phyloP scores from a whole-genome alignment of 495 filamentous ascomycete species.

The Talaromyces proteolyticus region DNA sequence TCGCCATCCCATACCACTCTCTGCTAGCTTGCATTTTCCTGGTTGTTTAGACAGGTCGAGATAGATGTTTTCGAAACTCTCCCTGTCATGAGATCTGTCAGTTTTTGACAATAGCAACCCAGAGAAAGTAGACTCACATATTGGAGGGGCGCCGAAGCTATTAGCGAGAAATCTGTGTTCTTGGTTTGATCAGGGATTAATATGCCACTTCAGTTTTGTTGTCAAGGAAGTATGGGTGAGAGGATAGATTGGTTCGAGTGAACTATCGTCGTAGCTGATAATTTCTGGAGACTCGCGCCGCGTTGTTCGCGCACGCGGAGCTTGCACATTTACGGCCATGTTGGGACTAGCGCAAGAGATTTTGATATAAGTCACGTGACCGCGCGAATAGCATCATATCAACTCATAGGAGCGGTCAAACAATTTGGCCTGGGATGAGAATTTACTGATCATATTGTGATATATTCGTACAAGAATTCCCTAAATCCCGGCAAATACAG shows the following conservation, averaged over 20 bases:
- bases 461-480: too few relatives aligned
- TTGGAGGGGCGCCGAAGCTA: conserved; percentile 24
- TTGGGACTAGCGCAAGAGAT: background rate
- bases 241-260: background rate
- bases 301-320: background rate
- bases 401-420: too few relatives aligned
- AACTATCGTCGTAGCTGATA: background rate
- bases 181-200: too few relatives aligned
- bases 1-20: conserved; percentile 92
- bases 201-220: too few relatives aligned
- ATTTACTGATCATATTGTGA: too few relatives aligned
- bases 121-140: conserved; percentile 26
- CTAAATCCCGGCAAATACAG: too few relatives aligned
- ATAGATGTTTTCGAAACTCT: conserved; percentile 95
- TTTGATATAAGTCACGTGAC: background rate
- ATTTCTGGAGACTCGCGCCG: background rate
- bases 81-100: conserved; percentile 36
- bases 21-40: conserved; percentile 90
- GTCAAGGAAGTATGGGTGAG: background rate
- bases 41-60: conserved; percentile 86
- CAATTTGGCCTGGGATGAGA: too few relatives aligned
- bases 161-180: too few relatives aligned
- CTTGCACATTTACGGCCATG: background rate
- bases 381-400: too few relatives aligned
- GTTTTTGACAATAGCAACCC: background rate